A percentile compares a stretch with the other conserved stretches of the same genome.
Conservation (phyloP, 1,139 yeast species). For the Lizanozyma gosingica region DNA sequence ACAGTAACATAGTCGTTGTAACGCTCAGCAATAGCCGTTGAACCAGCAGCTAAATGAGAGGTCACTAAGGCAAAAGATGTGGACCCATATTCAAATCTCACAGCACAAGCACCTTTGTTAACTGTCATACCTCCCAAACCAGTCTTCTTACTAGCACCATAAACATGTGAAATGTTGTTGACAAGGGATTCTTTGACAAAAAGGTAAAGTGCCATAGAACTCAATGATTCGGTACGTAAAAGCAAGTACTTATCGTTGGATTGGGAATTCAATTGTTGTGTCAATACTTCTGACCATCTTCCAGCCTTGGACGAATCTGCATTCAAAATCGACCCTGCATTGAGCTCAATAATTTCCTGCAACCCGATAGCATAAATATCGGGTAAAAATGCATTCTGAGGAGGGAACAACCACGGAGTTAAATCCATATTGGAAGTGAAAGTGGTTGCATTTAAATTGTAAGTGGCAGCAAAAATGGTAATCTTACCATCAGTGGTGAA, state of each 20-base stretch:
- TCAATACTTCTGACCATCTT: conserved; percentile 54
- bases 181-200: conserved; percentile 60
- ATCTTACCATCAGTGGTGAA: conserved; percentile 58
- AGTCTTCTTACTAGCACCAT: conserved; percentile 76
- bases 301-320: conserved; percentile 58
- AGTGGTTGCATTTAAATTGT: conserved; percentile 75
- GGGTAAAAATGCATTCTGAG: conserved; percentile 38
- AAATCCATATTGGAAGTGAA: conserved; percentile 45
- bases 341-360: conserved; percentile 87
- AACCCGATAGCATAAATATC: conserved; percentile 82
- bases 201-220: conserved; percentile 78
- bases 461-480: conserved; percentile 73
- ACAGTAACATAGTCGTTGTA: conserved; percentile 82
- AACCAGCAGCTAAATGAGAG: conserved; percentile 93
- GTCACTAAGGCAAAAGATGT: conserved; percentile 79
- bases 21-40: conserved; percentile 74
- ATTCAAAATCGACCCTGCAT: conserved; percentile 72
- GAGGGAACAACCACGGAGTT: conserved; percentile 77
- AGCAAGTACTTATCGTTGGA: conserved; percentile 46
- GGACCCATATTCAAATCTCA: conserved; percentile 67
- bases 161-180: conserved; percentile 58
- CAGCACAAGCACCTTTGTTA: conserved; percentile 87
- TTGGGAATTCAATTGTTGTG: conserved; percentile 42
- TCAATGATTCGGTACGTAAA: conserved; percentile 82
- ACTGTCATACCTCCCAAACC: conserved; percentile 92